These are phyloP conservation scores for Colletotrichum theobromicola DNA, from an alignment of 2,329 filamentous ascomycete species.

Conservation along the genomic window DNA sequence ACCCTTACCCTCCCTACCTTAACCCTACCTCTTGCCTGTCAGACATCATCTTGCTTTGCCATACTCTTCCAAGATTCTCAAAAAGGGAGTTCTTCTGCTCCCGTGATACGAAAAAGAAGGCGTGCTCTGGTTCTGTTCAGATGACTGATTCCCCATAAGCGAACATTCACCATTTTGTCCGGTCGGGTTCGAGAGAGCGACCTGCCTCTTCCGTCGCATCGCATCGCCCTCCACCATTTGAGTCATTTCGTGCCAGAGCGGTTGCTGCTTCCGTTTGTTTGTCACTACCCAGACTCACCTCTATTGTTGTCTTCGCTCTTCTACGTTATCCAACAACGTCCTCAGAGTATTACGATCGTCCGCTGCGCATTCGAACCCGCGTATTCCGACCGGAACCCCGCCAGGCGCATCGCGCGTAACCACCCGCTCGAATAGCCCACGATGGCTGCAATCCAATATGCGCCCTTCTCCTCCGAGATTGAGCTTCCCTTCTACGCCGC, in stretches of 20 bases:
- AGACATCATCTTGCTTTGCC: background rate
- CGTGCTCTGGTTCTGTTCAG: background rate
- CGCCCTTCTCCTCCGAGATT: constrained; percentile 91
- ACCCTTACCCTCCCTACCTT: background rate
- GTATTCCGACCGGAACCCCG: background rate
- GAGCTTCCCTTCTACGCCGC: constrained; percentile 94
- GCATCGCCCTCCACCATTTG: background rate
- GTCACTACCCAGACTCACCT: background rate
- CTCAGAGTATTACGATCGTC: background rate
- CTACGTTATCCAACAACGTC: background rate
- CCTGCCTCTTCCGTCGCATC: constrained; percentile 3
- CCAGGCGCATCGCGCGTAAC: background rate
- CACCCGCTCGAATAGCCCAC: constrained; percentile 26
- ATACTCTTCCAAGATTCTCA: background rate
- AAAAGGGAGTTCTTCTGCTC: background rate
- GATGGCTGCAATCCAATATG: constrained; percentile 71
- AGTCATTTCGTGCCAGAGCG: background rate
- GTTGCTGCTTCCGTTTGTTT: background rate
- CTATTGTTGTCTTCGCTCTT: background rate
- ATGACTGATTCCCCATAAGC: background rate
- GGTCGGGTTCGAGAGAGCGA: background rate
- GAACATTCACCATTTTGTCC: background rate
- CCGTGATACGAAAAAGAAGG: background rate
- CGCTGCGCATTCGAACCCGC: background rate
- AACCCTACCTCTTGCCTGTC: background rate